Conservation (phyloP, 345 rosid genomes). For the Pseudoturritis turrita region DNA sequence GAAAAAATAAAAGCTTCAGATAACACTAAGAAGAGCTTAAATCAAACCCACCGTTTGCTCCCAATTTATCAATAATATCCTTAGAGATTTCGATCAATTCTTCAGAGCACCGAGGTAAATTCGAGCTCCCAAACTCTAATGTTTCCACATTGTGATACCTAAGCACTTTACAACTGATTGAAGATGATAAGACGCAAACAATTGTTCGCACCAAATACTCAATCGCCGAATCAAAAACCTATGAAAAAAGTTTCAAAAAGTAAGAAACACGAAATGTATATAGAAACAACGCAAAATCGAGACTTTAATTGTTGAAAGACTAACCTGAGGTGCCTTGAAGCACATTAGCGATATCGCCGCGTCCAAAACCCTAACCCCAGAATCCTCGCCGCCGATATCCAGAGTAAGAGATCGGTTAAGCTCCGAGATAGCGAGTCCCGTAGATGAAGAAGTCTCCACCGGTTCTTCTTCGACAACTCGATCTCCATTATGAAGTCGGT, state of each 20-base stretch:
- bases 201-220: slow-evolving; percentile 58
- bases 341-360: slow-evolving; percentile 62
- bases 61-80: slow-evolving; percentile 38
- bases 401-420: slow-evolving; percentile 56
- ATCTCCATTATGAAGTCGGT: not conserved
- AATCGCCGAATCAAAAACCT: slow-evolving; percentile 61
- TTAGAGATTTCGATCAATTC: slow-evolving; percentile 45
- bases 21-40: not conserved
- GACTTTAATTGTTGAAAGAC: not conserved
- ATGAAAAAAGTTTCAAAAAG: not conserved
- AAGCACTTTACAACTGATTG: slow-evolving; percentile 38
- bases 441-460: slow-evolving; percentile 25
- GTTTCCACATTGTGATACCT: slow-evolving; percentile 37
- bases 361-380: slow-evolving; percentile 53
- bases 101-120: slow-evolving; percentile 31
- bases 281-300: not conserved
- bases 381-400: slow-evolving; percentile 20
- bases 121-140: slow-evolving; percentile 54
- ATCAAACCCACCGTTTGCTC: slow-evolving; percentile 39
- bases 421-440: slow-evolving; percentile 47
- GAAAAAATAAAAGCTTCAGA: not conserved
- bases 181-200: slow-evolving; percentile 47
- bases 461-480: not conserved
- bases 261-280: not conserved
- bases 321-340: slow-evolving; percentile 68